Conservation (phyloP, 73 alveolate genomes). For the Tetrahymena malaccensis region DNA sequence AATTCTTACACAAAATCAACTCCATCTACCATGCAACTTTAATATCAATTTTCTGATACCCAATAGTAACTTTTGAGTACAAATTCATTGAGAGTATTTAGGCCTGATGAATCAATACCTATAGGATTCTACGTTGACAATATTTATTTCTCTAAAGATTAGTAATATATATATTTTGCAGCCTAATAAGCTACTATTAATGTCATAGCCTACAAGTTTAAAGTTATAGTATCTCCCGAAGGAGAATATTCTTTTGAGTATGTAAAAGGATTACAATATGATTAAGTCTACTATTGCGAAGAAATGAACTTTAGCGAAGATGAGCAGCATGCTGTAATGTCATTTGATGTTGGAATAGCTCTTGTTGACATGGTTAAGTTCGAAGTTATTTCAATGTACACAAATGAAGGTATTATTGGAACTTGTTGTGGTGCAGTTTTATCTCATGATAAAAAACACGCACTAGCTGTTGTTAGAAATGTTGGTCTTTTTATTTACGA, state of each 20-base stretch:
- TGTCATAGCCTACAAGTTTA: neutral
- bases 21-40: neutral
- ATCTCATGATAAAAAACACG: neutral
- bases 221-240: neutral
- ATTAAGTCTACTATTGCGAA: neutral
- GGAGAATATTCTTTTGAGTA: neutral
- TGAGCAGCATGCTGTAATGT: neutral
- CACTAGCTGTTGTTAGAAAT: neutral
- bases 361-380: neutral
- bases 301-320: neutral
- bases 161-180: neutral
- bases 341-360: neutral
- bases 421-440: neutral
- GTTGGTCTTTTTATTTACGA: neutral
- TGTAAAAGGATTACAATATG: neutral
- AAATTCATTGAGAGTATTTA: neutral
- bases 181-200: neutral
- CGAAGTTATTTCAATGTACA: neutral
- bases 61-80: neutral
- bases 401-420: neutral
- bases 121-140: neutral
- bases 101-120: neutral
- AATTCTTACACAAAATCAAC: neutral
- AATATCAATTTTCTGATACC: neutral
- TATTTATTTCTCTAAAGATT: neutral